Evolutionary conservation across 176 grass and related monocot species (phyloP).

Genomic region (Bothriochloa decipiens): DNA sequence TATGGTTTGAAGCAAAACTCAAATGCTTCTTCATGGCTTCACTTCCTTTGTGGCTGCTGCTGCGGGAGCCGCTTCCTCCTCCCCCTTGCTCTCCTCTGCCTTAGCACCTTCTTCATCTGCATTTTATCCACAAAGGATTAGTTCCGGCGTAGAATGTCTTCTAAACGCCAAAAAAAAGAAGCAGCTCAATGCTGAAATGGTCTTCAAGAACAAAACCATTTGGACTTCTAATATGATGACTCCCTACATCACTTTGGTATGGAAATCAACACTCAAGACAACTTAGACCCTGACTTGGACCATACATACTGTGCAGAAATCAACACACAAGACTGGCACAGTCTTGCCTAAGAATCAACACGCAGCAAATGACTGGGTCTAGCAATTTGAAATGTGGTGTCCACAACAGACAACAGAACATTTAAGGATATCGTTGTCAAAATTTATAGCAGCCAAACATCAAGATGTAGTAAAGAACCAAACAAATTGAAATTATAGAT

Average conservation of each 20-base stretch:
- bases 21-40: constrained; percentile 37
- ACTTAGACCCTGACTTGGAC: not conserved
- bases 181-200: not conserved
- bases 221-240: not conserved
- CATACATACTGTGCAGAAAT: not conserved
- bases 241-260: not conserved
- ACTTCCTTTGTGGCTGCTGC: constrained; percentile 12
- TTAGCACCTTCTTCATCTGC: constrained; percentile 23
- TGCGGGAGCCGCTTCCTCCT: constrained; percentile 35
- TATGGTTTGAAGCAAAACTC: not conserved
- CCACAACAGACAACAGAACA: not conserved
- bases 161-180: not conserved
- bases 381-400: not conserved
- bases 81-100: constrained; percentile 23
- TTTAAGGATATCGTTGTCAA: not conserved
- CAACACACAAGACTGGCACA: not conserved
- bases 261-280: not conserved
- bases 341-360: not conserved
- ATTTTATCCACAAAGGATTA: constrained; percentile 2
- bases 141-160: not conserved
- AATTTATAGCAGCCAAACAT: not conserved
- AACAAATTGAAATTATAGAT: not conserved
- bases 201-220: not conserved
- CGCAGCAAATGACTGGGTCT: not conserved
- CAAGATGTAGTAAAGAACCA: not conserved